Evolutionary conservation across 208 protist genomes (phyloP).

Genomic region (Sergeia podlipaevii): DNA sequence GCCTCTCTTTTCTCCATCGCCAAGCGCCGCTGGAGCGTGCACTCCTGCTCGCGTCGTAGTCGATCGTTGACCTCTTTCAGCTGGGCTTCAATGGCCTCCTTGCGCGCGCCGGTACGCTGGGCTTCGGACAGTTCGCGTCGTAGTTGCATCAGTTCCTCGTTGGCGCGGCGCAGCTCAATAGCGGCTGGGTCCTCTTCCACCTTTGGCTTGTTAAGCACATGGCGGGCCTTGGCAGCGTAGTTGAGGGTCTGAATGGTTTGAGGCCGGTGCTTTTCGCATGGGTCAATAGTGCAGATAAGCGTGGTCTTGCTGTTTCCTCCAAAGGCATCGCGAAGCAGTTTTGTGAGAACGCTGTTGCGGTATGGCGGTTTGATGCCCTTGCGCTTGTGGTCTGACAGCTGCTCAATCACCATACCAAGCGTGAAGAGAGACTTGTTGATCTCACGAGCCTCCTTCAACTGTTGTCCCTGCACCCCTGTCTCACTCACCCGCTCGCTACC

Average conservation of each 20-base stretch:
- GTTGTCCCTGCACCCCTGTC: conserved; percentile 61
- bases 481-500: conserved; percentile 85
- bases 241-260: conserved; percentile 83
- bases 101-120: conserved; percentile 25
- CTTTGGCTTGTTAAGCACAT: conserved; percentile 69
- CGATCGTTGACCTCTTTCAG: conserved; percentile 42
- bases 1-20: conserved; percentile 57
- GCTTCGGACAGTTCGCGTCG: conserved; percentile 49
- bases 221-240: conserved; percentile 79
- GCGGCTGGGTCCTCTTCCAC: conserved; percentile 79
- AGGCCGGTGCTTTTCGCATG: conserved; percentile 38
- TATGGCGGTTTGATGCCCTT: conserved; percentile 74
- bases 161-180: conserved; percentile 58
- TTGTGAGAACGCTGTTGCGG: conserved; percentile 83
- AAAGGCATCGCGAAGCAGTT: conserved; percentile 83
- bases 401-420: conserved; percentile 84
- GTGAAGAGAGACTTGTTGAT: conserved; percentile 89
- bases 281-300: conserved; percentile 81
- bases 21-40: conserved; percentile 28
- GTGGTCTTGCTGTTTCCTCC: conserved; percentile 90
- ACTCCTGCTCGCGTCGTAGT: conserved; percentile 46
- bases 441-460: conserved; percentile 80
- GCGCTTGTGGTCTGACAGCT: conserved; percentile 57
- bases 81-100: conserved; percentile 41
- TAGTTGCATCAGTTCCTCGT: conserved; percentile 55